Evolutionary conservation across 192 early-diverging fungal genomes (phyloP), one percentile per base, ranked within the genome.

Genomic region (Podila clonocystis): DNA sequence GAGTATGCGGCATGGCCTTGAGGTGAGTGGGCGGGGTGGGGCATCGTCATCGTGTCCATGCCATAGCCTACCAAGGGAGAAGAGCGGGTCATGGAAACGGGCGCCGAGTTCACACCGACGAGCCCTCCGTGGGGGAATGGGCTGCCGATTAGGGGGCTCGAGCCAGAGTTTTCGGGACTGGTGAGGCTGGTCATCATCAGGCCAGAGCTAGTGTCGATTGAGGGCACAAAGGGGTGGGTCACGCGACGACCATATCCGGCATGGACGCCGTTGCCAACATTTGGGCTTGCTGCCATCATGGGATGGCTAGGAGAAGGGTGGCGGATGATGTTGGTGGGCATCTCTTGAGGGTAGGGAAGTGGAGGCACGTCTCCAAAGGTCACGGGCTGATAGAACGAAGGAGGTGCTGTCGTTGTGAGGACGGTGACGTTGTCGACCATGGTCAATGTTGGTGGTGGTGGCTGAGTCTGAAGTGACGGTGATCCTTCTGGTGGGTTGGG

Each of bases 161-260:
- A 80, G 26, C 70, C 66, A 33, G 77, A 80, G 48, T 67, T 71
- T 31, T 80, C 77, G 15, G 77, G 65, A 29, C 77, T 80, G 1
- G 77, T 68, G n/a, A 80, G 59, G 13, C 60, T 72, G 19, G 38
- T 68, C 64, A 80, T 63, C 55, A 73, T 13, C n/a, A 80, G 29
- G 5, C 70, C 67, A 5, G 77, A 68, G 64, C 70, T 80, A 0
- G 77, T 80, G 28, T 80, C 77, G 41, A 80, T 80, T 11, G 77
- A 73, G 1, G 77, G 77, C 41, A 80, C 77, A 33, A 80, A 73
- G 48, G 77, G 77, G n/a, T 80, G 72, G 3, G 77, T 80, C 19
- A 80, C 68, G 22, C 77, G 70, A 15, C 77, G 65, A 50, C 69
- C 65, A 48, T 79, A 80, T 19, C 58, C 12, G 36, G 36, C 30